Evolutionary conservation across 768 basidiomycete genomes (phyloP).

Genomic region (button mushroom (Agaricus bisporus)): DNA sequence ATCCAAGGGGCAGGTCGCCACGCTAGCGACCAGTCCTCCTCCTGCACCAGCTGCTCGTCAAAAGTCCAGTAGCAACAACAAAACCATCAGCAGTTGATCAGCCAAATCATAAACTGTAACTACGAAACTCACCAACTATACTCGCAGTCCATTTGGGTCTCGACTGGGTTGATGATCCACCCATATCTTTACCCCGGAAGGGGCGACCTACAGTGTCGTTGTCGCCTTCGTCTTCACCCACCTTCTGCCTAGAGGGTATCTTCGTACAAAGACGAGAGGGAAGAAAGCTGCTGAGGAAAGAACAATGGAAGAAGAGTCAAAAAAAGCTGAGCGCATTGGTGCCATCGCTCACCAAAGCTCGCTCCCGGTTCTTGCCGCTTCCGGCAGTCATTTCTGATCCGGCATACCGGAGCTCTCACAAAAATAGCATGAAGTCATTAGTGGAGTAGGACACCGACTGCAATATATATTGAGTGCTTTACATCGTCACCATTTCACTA

Average conservation of each 20-base stretch:
- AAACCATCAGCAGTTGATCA: not conserved
- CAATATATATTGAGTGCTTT: not conserved
- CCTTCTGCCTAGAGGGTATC: conserved; percentile 14
- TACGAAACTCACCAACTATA: conserved; percentile 61
- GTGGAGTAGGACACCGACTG: not conserved
- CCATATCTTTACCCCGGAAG: conserved; percentile 63
- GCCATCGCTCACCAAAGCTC: too few species aligned
- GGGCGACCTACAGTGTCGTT: conserved; percentile 3
- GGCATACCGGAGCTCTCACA: not conserved
- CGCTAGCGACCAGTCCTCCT: conserved; percentile 86
- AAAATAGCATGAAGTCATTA: not conserved
- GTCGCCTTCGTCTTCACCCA: conserved; percentile 3
- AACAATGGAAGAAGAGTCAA: not conserved
- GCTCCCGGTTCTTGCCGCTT: conserved; percentile 17
- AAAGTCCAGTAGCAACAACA: not conserved
- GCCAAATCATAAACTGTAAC: not conserved
- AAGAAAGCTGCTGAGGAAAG: not conserved
- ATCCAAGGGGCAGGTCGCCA: conserved; percentile 95
- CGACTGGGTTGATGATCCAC: conserved; percentile 29
- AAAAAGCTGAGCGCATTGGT: not conserved
- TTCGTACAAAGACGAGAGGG: conserved; percentile 13
- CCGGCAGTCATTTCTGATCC: conserved; percentile 2
- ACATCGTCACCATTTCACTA: not conserved
- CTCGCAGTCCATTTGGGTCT: conserved; percentile 65
- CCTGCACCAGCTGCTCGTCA: conserved; percentile 76